Evolutionary conservation across 2,329 filamentous ascomycete genomes (phyloP), one percentile per base, ranked within the genome.

Genomic region (Colletotrichum tropicicola): DNA sequence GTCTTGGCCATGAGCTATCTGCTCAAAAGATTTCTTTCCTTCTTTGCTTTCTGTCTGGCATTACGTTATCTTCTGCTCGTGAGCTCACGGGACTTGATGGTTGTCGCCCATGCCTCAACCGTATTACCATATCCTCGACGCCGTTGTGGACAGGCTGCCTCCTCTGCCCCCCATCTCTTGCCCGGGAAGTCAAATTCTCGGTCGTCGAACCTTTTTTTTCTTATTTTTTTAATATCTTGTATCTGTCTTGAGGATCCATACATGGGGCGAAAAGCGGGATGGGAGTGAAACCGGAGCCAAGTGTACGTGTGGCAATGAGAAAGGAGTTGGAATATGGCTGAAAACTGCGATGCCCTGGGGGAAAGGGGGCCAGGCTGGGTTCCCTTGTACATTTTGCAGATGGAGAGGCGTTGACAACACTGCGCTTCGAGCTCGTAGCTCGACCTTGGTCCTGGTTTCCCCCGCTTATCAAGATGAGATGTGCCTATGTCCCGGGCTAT

Each of bases 191-290:
- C 15, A 27, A n/a, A 19, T 17, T 7, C n/a, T 15, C 19, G 30
- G 53, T 27, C 10, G 32, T 45, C 59, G 45, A 53, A 51, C 30
- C 13, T 39, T 30, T 56, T 48, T 47, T 43, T 17, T 44, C 32
- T 17, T 53, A 58, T 53, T 54, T 64, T n/a, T 65, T 66, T 66
- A 65, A 65, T 65, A 65, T 61, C 8, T 56, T 55, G 35, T 65
- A 55, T 65, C 57, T 64, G 57, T 56, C 58, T 52, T 37, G 45
- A 59, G 51, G 52, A 66, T 59, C 35, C 48, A 37, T 61, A 45
- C 49, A 53, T 62, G 52, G 52, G 58, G 39, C 28, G 45, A 48
- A 49, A 39, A 48, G 59, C 15, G 21, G 25, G 17, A 59, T 35
- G 21, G 51, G 32, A 45, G 53, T 47, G 30, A 51, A 37, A 63